phyloP scores from a whole-genome alignment of 148 eudicot genomes.

The Camellia japonica region DNA sequence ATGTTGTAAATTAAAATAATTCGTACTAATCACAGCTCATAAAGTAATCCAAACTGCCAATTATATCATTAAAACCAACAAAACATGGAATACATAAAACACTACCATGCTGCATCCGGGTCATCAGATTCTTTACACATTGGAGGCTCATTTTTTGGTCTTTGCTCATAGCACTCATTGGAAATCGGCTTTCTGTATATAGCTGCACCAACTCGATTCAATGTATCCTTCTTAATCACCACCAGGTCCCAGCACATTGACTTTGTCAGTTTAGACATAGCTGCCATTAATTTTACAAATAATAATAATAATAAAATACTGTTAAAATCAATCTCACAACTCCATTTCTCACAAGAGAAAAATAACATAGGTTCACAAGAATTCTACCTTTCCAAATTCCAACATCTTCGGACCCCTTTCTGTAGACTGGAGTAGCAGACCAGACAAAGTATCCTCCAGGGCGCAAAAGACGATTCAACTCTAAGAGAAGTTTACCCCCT shows the following conservation, averaged over 20 bases:
- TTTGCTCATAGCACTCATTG: slow-evolving; percentile 66
- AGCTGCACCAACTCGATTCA: slow-evolving; percentile 60
- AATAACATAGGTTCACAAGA: not conserved
- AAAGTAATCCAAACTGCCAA: not conserved
- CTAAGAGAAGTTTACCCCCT: slow-evolving; percentile 80
- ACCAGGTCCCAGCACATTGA: slow-evolving; percentile 72
- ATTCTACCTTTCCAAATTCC: slow-evolving; percentile 64
- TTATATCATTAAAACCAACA: not conserved
- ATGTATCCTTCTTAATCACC: slow-evolving; percentile 36
- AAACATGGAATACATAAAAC: not conserved
- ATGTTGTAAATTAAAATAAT: not conserved
- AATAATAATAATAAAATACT: not conserved
- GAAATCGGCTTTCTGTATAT: slow-evolving; percentile 61
- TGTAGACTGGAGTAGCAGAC: slow-evolving; percentile 87
- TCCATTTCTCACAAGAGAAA: no score
- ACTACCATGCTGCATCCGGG: slow-evolving; percentile 61
- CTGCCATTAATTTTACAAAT: slow-evolving; percentile 25
- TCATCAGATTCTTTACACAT: slow-evolving; percentile 47
- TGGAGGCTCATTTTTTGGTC: slow-evolving; percentile 44
- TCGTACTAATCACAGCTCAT: not conserved
- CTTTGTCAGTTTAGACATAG: slow-evolving; percentile 56
- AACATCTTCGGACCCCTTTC: slow-evolving; percentile 42
- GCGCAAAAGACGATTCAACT: slow-evolving; percentile 65
- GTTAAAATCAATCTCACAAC: not conserved
- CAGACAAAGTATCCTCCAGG: slow-evolving; percentile 83